phyloP scores from a whole-genome alignment of 352 stramenopile species.

The Phytophthora pisi region DNA sequence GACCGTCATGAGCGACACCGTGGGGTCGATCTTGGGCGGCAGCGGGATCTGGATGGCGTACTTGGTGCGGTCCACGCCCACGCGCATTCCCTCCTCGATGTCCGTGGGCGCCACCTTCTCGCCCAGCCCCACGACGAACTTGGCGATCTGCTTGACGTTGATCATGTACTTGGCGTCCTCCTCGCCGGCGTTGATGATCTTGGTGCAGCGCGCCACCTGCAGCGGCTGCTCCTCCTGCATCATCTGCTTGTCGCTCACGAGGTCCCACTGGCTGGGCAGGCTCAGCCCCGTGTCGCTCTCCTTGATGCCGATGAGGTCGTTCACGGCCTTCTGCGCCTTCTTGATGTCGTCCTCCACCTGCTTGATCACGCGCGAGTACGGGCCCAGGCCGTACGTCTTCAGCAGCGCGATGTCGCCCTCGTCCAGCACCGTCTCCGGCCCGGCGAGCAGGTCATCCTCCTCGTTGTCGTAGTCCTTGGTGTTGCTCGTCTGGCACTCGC shows the following conservation, averaged over 20 bases:
- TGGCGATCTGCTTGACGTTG: constrained; percentile 99
- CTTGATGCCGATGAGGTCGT: constrained; percentile 96
- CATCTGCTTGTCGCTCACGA: constrained; percentile 99
- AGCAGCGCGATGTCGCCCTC: constrained; percentile 98
- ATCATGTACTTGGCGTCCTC: constrained; percentile 99
- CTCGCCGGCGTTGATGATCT: constrained; percentile 94
- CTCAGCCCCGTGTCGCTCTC: constrained; percentile 99
- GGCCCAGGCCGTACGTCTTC: constrained; percentile 98
- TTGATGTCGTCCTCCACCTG: constrained; percentile 99
- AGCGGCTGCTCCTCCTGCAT: constrained; percentile 99
- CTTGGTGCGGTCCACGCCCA: constrained; percentile 97
- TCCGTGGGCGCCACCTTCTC: constrained; percentile 99
- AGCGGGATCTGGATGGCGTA: constrained; percentile 98
- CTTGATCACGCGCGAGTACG: constrained; percentile 97
- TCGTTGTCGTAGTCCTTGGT: constrained; percentile 96
- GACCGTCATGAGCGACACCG: constrained; percentile 95
- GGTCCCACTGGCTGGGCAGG: constrained; percentile 98
- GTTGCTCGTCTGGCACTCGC: constrained; percentile 97
- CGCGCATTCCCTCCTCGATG: constrained; percentile 99
- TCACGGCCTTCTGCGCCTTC: constrained; percentile 94
- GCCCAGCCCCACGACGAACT: constrained; percentile 98
- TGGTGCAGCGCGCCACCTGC: constrained; percentile 96
- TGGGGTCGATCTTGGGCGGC: constrained; percentile 99
- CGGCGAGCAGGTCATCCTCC: constrained; percentile 84
- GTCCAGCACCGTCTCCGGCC: constrained; percentile 83